Conservation (phyloP, 2,329 filamentous ascomycete genomes). For the Grosmannia serpens region DNA sequence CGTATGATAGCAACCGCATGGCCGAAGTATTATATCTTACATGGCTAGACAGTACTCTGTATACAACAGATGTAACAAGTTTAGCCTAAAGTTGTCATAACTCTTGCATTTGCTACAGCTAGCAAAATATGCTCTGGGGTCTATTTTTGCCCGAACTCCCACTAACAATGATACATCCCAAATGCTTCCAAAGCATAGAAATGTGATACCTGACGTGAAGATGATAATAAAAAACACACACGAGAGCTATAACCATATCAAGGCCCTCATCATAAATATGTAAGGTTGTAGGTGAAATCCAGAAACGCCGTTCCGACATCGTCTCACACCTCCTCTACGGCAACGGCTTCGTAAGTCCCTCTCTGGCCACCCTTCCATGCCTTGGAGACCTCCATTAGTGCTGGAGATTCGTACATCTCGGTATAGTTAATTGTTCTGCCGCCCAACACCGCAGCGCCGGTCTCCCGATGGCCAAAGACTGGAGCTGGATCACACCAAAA, state of each 20-base stretch:
- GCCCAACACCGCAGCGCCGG: constrained; percentile 63
- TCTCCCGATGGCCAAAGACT: constrained; percentile 62
- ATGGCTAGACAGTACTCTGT: too few relatives aligned
- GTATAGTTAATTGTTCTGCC: constrained; percentile 79
- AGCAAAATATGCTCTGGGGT: neutral
- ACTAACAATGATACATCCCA: neutral
- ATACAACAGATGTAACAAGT: too few relatives aligned
- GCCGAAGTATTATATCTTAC: too few relatives aligned
- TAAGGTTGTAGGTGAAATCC: too few relatives aligned
- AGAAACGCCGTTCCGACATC: neutral
- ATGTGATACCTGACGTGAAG: neutral
- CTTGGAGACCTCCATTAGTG: constrained; percentile 45
- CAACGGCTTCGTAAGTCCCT: constrained; percentile 53
- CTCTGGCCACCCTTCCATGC: constrained; percentile 29
- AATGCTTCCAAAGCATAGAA: neutral
- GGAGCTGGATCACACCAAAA: constrained; percentile 92
- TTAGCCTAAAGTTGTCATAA: too few relatives aligned
- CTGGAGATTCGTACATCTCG: constrained; percentile 75
- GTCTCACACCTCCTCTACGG: constrained; percentile 37
- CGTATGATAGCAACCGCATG: too few relatives aligned
- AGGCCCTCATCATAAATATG: neutral
- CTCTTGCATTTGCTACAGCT: too few relatives aligned
- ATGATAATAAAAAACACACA: neutral
- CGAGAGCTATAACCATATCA: neutral
- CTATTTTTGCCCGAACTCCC: neutral